Base-by-base conservation (phyloP, 331 rosid species). In the Rosa hybrid region DNA sequence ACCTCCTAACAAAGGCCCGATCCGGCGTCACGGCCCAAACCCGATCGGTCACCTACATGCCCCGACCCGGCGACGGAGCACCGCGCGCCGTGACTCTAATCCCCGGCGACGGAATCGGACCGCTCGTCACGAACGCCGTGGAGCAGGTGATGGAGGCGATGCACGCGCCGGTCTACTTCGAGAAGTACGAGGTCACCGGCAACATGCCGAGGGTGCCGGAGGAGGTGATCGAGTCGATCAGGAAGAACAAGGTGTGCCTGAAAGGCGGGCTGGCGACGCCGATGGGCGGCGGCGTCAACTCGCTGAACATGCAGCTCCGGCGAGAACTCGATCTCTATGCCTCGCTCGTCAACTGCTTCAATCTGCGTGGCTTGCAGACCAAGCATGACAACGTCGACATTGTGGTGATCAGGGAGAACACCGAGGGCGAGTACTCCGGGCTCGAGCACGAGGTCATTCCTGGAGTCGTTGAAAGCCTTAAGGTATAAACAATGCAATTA, bases 361-460 rank as follows among this genome's bases (percentile, higher is more conserved):
- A 91, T 49, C 83, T 91, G 21, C 95, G 92, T 5, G 97, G 98
- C 7, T 78, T 94, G 54, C 84, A 85, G 54, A 91, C 97, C n/a
- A 82, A 90, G 74, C 98, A 94, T 59, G 85, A 94, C 21, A 91
- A 89, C 27, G 98, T 94, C 4, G 97, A 94, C 71, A 94, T 94
- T 75, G 97, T 94, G 12, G 98, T 94, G 5, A 90, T 94, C 48
- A 85, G 96, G 81, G 98, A 94, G 86, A 94, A 94, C 71, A 94
- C 97, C 0, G 98, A 94, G 85, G 98, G 98, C 0, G 98, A 94
- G 84, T 94, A 94, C 81, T 59, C 98, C 1, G 98, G 98, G 16
- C 88, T 91, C 65, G 98, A 94, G 72, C 98, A 94, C 57, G 97
- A 94, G 89, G 97, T 94, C 54, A 92, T 93, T 86, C 98, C 98